phyloP scores from a whole-genome alignment of 2,329 filamentous ascomycete species.

The Paraphaeosphaeria minitans region DNA sequence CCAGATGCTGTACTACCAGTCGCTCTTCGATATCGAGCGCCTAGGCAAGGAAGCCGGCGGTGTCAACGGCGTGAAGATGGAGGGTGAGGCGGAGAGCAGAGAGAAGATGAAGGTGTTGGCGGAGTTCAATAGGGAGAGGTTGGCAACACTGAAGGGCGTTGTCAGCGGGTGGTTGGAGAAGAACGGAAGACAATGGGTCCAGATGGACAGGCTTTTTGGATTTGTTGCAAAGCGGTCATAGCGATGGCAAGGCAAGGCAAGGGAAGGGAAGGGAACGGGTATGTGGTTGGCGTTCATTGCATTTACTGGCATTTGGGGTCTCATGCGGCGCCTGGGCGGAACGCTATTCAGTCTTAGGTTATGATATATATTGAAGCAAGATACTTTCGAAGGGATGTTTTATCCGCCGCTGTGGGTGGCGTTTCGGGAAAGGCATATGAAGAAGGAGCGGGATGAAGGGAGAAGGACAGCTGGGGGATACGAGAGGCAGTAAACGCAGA shows the following conservation, averaged over 20 bases:
- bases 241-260: not conserved
- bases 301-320: not conserved
- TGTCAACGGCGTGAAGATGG: conserved; percentile 57
- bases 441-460: not conserved
- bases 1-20: conserved; percentile 85
- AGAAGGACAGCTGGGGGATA: not conserved
- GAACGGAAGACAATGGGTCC: conserved; percentile 89
- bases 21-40: conserved; percentile 88
- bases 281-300: not conserved
- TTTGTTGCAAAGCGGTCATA: conserved; percentile 51
- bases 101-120: conserved; percentile 68
- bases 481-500: not conserved
- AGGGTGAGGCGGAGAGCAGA: conserved; percentile 61
- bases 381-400: too few species aligned
- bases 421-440: not conserved
- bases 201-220: conserved; percentile 86
- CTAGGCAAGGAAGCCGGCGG: conserved; percentile 58
- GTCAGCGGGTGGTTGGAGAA: conserved; percentile 87
- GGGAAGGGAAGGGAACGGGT: too few species aligned
- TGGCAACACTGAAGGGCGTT: conserved; percentile 74
- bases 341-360: not conserved
- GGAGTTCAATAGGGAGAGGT: conserved; percentile 81
- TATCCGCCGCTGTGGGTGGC: not conserved
- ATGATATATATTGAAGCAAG: not conserved
- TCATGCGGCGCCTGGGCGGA: not conserved